Conservation (phyloP, 768 basidiomycete species). For the Collybiopsis luxurians region DNA sequence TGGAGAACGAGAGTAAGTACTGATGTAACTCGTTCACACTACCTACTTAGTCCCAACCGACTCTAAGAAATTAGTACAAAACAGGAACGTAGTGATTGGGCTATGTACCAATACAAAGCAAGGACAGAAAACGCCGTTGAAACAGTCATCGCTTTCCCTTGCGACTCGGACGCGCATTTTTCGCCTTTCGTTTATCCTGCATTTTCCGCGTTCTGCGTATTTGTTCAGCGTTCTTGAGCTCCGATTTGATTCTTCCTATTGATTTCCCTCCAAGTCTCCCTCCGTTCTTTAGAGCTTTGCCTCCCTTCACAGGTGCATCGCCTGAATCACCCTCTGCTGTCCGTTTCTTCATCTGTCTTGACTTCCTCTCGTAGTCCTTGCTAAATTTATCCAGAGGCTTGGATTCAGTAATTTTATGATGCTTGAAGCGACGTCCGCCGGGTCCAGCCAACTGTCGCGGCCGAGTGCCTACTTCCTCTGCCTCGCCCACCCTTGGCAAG, state of each 20-base stretch:
- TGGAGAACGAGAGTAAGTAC: too few species aligned
- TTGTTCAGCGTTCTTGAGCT: constrained; percentile 85
- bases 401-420: constrained; percentile 58
- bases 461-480: constrained; percentile 47
- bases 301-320: constrained; percentile 17
- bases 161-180: constrained; percentile 75
- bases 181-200: constrained; percentile 63
- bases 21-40: too few species aligned
- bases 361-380: constrained; percentile 73
- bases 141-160: constrained; percentile 14
- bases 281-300: constrained; percentile 31
- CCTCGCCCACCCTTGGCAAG: constrained; percentile 82
- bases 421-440: constrained; percentile 67
- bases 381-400: constrained; percentile 78
- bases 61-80: too few species aligned
- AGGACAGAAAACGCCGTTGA: too few species aligned
- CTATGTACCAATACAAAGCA: too few species aligned
- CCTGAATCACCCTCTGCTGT: constrained; percentile 26
- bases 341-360: constrained; percentile 59
- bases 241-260: constrained; percentile 65
- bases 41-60: too few species aligned
- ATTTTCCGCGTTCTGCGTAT: constrained; percentile 75
- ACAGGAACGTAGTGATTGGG: too few species aligned
- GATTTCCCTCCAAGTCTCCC: constrained; percentile 60
- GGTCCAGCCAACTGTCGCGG: constrained; percentile 32